Evolutionary conservation across 2,329 filamentous ascomycete genomes (phyloP).

Genomic region (Aspergillus pseudotamarii): DNA sequence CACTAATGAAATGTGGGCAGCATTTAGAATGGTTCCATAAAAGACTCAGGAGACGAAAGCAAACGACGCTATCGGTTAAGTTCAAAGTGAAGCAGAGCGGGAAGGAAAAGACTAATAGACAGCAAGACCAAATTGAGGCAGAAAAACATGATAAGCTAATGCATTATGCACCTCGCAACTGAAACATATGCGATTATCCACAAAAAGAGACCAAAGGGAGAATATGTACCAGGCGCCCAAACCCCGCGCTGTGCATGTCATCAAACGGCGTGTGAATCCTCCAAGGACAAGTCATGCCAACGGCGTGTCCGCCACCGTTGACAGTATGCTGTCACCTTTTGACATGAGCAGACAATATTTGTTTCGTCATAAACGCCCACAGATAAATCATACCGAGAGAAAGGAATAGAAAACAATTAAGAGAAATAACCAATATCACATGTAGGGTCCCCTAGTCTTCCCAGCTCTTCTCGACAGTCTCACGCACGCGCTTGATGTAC

Average conservation of each 20-base stretch:
- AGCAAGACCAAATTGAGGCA: conserved; percentile 2
- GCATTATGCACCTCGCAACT: conserved; percentile 22
- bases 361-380: conserved; percentile 12
- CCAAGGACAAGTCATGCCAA: conserved; percentile 18
- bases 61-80: background rate
- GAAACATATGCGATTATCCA: conserved; percentile 26
- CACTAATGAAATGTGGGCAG: background rate
- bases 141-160: conserved; percentile 14
- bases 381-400: conserved; percentile 11
- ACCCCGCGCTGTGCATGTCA: conserved; percentile 48
- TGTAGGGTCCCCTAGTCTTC: conserved; percentile 65
- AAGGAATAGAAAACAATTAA: background rate
- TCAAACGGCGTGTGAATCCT: conserved; percentile 22
- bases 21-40: background rate
- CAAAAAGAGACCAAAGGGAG: conserved; percentile 19
- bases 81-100: background rate
- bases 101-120: conserved; percentile 1
- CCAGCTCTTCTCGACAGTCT: conserved; percentile 99
- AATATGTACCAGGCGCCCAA: conserved; percentile 42
- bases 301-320: conserved; percentile 12
- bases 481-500: conserved; percentile 90
- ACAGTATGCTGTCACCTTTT: conserved; percentile 9
- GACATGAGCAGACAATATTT: conserved; percentile 11
- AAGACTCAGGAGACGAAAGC: background rate
- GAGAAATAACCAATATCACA: conserved; percentile 2